These are phyloP conservation scores for Saturnispora bothae DNA, from an alignment of 805 yeast genomes.

Conservation along the genomic window DNA sequence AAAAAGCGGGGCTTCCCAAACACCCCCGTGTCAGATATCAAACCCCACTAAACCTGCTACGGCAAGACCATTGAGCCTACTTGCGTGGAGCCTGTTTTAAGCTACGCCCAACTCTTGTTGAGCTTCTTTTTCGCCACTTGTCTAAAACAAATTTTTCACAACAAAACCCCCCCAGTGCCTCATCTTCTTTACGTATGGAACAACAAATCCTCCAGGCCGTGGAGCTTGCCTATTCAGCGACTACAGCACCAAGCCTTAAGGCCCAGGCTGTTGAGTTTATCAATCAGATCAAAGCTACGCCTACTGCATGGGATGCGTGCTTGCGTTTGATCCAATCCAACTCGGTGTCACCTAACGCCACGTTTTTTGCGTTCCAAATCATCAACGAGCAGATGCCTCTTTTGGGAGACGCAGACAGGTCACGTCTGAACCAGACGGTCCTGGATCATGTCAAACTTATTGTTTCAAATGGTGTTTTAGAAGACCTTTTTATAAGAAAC, in stretches of 20 bases:
- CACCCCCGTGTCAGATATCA: neutral
- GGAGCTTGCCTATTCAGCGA: constrained; percentile 64
- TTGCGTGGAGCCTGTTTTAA: too few relatives aligned
- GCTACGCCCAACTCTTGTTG: too few relatives aligned
- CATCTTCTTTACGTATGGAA: constrained; percentile 23
- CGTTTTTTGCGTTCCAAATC: constrained; percentile 62
- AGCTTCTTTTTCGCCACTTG: too few relatives aligned
- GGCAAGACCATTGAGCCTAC: neutral
- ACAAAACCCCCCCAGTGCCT: too few relatives aligned
- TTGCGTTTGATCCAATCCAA: constrained; percentile 30
- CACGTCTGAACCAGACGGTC: constrained; percentile 36
- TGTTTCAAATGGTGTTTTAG: constrained; percentile 19
- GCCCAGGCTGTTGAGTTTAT: constrained; percentile 50
- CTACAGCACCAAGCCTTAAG: constrained; percentile 50
- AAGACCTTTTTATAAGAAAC: constrained; percentile 40
- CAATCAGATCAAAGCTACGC: constrained; percentile 41
- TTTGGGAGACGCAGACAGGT: constrained; percentile 36
- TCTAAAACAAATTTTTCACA: too few relatives aligned
- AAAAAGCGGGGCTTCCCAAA: too few relatives aligned
- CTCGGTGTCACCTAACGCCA: constrained; percentile 36
- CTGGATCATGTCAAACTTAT: constrained; percentile 33
- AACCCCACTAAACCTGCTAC: neutral
- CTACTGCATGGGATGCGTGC: constrained; percentile 47
- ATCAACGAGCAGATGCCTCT: constrained; percentile 44
- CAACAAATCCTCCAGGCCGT: constrained; percentile 81